Conservation (phyloP, 805 yeast genomes). For the Yamadazyma akitaensis region DNA sequence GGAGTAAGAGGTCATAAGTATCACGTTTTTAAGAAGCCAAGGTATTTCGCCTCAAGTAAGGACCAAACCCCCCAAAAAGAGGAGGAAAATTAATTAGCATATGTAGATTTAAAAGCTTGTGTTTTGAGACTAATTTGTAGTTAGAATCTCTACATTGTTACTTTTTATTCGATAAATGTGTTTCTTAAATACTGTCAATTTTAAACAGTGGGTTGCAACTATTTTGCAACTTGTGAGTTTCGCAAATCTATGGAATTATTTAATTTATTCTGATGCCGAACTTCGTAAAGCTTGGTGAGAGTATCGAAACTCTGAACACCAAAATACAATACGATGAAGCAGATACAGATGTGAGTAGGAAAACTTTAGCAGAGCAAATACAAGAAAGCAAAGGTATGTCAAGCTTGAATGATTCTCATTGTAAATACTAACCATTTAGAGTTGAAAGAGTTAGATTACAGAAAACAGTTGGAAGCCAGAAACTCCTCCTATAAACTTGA, state of each 20-base stretch:
- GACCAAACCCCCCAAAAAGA: constrained; percentile 1
- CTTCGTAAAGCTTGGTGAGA: constrained; percentile 10
- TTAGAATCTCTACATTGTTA: no score
- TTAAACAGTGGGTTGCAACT: not conserved
- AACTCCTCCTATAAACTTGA: constrained; percentile 43
- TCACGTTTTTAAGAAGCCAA: constrained; percentile 94
- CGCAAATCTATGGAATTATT: not conserved
- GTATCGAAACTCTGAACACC: not conserved
- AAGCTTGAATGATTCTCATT: no score
- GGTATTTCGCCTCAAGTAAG: constrained; percentile 53
- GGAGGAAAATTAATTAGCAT: not conserved
- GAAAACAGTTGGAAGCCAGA: constrained; percentile 24
- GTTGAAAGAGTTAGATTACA: constrained; percentile 30
- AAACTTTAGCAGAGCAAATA: constrained; percentile 41
- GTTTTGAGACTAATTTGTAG: no score
- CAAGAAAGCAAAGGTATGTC: constrained; percentile 36
- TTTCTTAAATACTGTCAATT: no score
- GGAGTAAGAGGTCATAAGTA: constrained; percentile 92
- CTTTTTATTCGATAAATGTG: no score
- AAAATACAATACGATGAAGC: not conserved
- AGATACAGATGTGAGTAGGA: constrained; percentile 18
- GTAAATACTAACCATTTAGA: constrained; percentile 21
- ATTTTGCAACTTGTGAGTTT: constrained; percentile 3
- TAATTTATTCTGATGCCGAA: constrained; percentile 8
- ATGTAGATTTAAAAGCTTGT: not conserved